Evolutionary conservation across 2,329 filamentous ascomycete genomes (phyloP), one percentile per base, ranked within the genome.

Genomic region (Ambrosiella xylebori): DNA sequence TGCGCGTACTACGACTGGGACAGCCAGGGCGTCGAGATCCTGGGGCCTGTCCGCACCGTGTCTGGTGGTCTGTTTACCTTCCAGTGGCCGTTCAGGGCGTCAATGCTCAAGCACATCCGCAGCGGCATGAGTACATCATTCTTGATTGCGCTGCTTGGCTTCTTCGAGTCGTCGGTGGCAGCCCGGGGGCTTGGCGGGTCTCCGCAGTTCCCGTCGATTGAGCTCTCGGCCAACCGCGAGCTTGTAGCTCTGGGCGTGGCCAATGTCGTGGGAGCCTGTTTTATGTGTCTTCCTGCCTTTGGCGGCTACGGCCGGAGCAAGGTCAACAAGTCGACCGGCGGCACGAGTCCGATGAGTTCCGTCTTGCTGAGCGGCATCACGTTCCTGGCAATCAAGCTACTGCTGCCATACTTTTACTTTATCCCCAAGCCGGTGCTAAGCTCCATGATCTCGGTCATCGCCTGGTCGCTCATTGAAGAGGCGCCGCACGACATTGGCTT

Each of bases 241-340:
- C 81, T 98, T 63, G 87, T 97, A 55, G 91, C 93, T 0, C 75
- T 98, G 0, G 93, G 93, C 0, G 78, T 88, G 6, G 89, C 91
- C 11, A 98, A 98, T 69, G 73, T 97, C n/a, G 73, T 95, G 2
- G 90, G 90, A 7, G 86, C 88, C 1, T 86, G 89, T 66, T 97
- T 97, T 71, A 89, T 91, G 82, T 84, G 88, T 17, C 75, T 98
- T 19, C 93, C 93, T 6, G 87, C 88, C 0, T 98, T 98, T 74
- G 93, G 93, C 15, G 93, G 93, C 7, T 98, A 98, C 67, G 93
- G 90, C 8, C 78, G 93, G 67, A 96, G 89, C 71, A 97, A 97
- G 69, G 86, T 98, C 63, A 97, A 96, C 71, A 84, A 84, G 63
- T 86, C 86, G 54, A 97, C 93, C 1, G 93, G 93, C 40, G 91